Base-by-base conservation (phyloP, 805 yeast species). In the Candida sithepensis region DNA sequence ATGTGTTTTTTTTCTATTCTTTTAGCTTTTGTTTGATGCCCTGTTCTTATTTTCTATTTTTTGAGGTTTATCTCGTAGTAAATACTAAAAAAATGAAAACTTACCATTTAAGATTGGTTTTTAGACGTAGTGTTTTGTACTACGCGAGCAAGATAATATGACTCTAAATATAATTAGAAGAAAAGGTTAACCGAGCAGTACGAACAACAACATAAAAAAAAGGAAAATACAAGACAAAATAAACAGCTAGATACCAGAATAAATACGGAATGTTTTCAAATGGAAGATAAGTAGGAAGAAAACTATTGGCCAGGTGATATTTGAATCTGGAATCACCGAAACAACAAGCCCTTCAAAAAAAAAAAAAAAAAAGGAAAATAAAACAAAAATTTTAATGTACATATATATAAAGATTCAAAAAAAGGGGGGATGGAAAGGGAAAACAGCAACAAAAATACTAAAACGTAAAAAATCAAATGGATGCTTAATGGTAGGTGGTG, bases 351-450 rank as follows among this genome's bases (percentile, higher is more conserved):
- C n/a, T n/a, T n/a, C 26, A 39, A 41, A 12, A 41, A 26, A 23
- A 6, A 30, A 30, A 30, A 30, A 30, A 5, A 12, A 30, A 12
- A 84, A 12, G n/a, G n/a, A n/a, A n/a, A n/a, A n/a, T n/a, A n/a
- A n/a, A n/a, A n/a, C n/a, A n/a, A n/a, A n/a, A n/a, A n/a, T n/a
- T n/a, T n/a, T n/a, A n/a, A n/a, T n/a, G n/a, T n/a, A n/a, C n/a
- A n/a, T n/a, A n/a, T n/a, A n/a, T n/a, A n/a, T n/a, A 60, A 47
- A 58, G 85, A 92, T 8, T 75, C 60, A 63, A 68, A 85, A 2
- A 72, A 55, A 0, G 81, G 70, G 46, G 74, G 72, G 2, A 57
- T 63, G 0, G 12, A 67, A 53, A 0, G 87, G 81, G 13, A 69
- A 77, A 30, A 4, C 34, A 10, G 14, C 4, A 24, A 24, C 6